A percentile compares a stretch with the other conserved stretches of the same genome.
Evolutionary conservation across 129 eudicot genomes (phyloP).

Genomic region (Arctium lappa): DNA sequence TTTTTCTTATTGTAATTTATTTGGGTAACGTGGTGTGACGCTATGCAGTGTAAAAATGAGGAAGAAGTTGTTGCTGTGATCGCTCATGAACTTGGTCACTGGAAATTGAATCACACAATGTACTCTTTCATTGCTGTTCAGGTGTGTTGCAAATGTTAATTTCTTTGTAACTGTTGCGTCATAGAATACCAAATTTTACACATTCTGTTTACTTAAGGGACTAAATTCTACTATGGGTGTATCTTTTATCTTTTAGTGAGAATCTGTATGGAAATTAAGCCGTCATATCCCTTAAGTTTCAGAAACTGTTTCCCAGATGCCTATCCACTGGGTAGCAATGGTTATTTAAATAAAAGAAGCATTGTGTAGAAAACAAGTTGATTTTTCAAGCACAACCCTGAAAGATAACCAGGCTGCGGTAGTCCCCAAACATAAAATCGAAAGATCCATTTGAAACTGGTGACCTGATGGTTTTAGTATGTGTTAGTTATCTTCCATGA

Average conservation of each 20-base stretch:
- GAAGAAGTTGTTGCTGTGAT: constrained; percentile 99
- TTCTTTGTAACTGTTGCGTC: not conserved
- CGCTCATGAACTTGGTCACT: constrained; percentile 99
- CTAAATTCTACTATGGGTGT: not conserved
- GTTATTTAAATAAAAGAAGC: not conserved
- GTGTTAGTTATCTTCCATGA: not conserved
- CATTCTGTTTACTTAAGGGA: not conserved
- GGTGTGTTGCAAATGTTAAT: constrained; percentile 40
- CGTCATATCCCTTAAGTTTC: not conserved
- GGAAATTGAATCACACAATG: constrained; percentile 97
- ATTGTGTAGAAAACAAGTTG: not conserved
- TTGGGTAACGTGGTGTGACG: not conserved
- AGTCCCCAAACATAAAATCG: not conserved
- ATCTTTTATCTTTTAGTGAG: not conserved
- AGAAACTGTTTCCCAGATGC: not conserved
- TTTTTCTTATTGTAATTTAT: not conserved
- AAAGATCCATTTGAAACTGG: not conserved
- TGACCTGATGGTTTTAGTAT: not conserved
- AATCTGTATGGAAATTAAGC: not conserved
- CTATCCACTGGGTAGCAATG: not conserved
- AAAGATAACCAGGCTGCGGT: not conserved
- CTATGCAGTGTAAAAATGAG: constrained; percentile 81
- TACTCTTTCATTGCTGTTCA: constrained; percentile 89
- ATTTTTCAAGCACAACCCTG: not conserved
- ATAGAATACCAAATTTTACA: not conserved